Conservation (phyloP, 2,329 filamentous ascomycete species). For the Phyllosticta citribraziliensis region DNA sequence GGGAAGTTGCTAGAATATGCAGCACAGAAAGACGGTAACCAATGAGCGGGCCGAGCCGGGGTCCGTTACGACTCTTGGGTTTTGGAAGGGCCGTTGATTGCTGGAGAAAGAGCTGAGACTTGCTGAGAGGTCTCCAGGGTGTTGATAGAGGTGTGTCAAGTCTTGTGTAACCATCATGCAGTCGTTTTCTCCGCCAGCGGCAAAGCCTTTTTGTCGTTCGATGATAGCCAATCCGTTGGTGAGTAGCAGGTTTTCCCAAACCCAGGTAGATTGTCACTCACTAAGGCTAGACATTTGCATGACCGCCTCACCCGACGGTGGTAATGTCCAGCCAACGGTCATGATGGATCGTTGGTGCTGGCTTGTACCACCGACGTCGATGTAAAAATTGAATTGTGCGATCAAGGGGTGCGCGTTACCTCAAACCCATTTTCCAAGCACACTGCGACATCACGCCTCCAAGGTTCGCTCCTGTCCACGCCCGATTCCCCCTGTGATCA, state of each 20-base stretch:
- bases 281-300: neutral
- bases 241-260: neutral
- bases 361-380: neutral
- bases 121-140: neutral
- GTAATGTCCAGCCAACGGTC: neutral
- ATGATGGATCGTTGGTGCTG: too few relatives aligned
- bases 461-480: neutral
- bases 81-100: neutral
- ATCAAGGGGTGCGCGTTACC: neutral
- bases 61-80: neutral
- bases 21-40: conserved; percentile 1
- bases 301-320: too few relatives aligned
- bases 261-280: neutral
- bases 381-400: neutral
- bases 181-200: conserved; percentile 6
- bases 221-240: conserved; percentile 5
- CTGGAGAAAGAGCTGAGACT: conserved; percentile 7
- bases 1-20: conserved; percentile 7
- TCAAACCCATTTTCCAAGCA: neutral
- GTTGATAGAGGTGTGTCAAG: conserved; percentile 6
- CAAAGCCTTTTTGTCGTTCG: conserved; percentile 6
- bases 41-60: conserved; percentile 7
- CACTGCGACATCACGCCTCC: neutral
- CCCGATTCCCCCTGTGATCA: neutral
- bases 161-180: conserved; percentile 11